A percentile compares a stretch with the other conserved stretches of the same genome.
phyloP scores from a whole-genome alignment of 2,329 filamentous ascomycete species.

The Penicillium hesseltinei region DNA sequence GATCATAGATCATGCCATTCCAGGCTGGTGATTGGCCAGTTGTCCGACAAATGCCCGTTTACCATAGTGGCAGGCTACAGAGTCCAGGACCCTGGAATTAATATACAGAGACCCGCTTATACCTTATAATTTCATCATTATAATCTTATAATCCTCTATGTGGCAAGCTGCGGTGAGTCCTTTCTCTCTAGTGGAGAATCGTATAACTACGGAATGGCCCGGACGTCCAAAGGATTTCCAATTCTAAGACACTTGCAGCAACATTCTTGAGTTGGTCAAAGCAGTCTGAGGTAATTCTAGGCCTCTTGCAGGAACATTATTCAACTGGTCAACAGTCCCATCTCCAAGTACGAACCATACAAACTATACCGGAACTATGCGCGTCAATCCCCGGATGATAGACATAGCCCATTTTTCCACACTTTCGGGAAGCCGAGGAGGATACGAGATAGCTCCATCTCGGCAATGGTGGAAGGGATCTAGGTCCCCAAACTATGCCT shows the following conservation, averaged over 20 bases:
- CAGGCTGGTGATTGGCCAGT: slow-evolving; percentile 23
- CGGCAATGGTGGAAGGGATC: neutral
- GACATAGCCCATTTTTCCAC: neutral
- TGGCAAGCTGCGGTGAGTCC: slow-evolving; percentile 12
- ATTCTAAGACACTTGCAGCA: neutral
- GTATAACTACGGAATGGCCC: slow-evolving; percentile 3
- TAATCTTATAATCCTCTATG: neutral
- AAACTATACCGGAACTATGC: neutral
- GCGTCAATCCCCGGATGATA: neutral
- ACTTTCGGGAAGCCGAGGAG: slow-evolving; percentile 4
- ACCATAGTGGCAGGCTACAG: neutral
- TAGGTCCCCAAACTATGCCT: neutral
- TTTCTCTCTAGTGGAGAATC: slow-evolving; percentile 19
- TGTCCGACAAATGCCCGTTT: slow-evolving; percentile 32
- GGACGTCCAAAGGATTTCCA: neutral
- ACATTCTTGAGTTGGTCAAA: neutral
- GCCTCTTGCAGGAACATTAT: neutral
- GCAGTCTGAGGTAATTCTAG: neutral
- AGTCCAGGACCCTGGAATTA: neutral
- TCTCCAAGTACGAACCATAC: neutral
- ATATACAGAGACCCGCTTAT: neutral
- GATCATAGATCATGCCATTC: slow-evolving; percentile 19
- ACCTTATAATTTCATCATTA: neutral
- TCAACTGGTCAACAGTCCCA: neutral
- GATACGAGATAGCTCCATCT: neutral